Evolutionary conservation across 1,284 basidiomycete genomes (phyloP).

Genomic region (Singerocomus rubriflavus): DNA sequence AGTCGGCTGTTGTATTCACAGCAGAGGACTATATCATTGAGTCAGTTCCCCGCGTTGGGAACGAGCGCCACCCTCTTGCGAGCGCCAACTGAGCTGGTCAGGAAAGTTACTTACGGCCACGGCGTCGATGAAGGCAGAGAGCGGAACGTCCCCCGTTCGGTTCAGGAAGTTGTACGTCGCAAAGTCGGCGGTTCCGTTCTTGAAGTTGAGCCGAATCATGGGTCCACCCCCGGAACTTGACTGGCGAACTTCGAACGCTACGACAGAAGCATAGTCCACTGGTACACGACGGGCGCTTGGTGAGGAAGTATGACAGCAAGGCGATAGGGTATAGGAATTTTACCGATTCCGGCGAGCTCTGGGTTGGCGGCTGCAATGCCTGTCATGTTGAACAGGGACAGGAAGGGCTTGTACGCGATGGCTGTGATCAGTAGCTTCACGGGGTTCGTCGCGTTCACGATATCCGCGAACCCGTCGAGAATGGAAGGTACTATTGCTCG

Average conservation of each 20-base stretch:
- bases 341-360: slow-evolving; percentile 62
- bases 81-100: neutral
- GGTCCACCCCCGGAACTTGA: slow-evolving; percentile 42
- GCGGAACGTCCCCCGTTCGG: slow-evolving; percentile 52
- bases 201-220: slow-evolving; percentile 72
- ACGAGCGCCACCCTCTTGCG: neutral
- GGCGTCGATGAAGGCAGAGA: slow-evolving; percentile 52
- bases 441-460: slow-evolving; percentile 58
- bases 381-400: slow-evolving; percentile 80
- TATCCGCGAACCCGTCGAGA: slow-evolving; percentile 53
- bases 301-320: slow-evolving; percentile 12
- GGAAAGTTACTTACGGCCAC: slow-evolving; percentile 40
- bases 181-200: slow-evolving; percentile 68
- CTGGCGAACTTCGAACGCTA: slow-evolving; percentile 69
- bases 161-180: slow-evolving; percentile 62
- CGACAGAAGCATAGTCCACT: slow-evolving; percentile 73
- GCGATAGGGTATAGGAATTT: slow-evolving; percentile 20
- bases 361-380: slow-evolving; percentile 50
- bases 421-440: slow-evolving; percentile 65
- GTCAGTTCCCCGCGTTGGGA: slow-evolving; percentile 3
- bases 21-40: slow-evolving; percentile 38
- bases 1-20: slow-evolving; percentile 52
- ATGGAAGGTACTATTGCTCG: slow-evolving; percentile 65
- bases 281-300: slow-evolving; percentile 14
- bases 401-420: slow-evolving; percentile 80